Evolutionary conservation across 352 stramenopile species (phyloP), one percentile per base, ranked within the genome.

Genomic region (Poterioochromonas sp.): DNA sequence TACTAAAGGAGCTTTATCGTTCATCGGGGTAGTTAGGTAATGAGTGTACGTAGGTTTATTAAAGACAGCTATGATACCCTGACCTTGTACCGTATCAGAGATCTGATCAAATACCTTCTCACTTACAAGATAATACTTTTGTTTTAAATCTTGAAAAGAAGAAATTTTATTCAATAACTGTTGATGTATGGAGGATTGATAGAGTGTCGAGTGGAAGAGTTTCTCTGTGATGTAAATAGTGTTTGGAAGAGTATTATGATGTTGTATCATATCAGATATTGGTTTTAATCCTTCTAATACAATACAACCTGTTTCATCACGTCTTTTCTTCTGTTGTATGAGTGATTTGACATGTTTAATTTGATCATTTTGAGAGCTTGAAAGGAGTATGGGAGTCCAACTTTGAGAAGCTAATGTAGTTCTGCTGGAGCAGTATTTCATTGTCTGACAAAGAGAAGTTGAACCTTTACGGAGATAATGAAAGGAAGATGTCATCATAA

Each of bases 291-390:
- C 65, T 39, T 74, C 65, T 39, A 74, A 39, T 5, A 74, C 3
- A 40, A 74, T 39, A 5, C 51, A 35, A 58, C 40, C 18, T 39
- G 5, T 22, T 54, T 74, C 37, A 37, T 74, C 15, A 39, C 65
- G 12, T 18, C 29, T 40, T 35, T 74, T 51, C 18, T 74, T 51
- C 34, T 22, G 53, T 54, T 35, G 11, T n/a, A n/a, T n/a, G 11
- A 74, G 11, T 26, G n/a, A 40, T 74, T n/a, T 29, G 1, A 54
- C 11, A 35, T 54, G 40, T n/a, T 74, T 74, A 22, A 74, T n/a
- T 54, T 74, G 35, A 15, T 71, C 20, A 49, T 71, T 71, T 26
- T 3, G 1, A 32, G 2, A 35, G 8, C 35, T 71, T 44, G 5
- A 44, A 71, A 44, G 3, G 62, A 49, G 8, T 18, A 71, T 71